Percentiles rank a stretch among this genome's conserved stretches.
These are phyloP conservation scores for Tephrocybe sp. DNA, from an alignment of 768 basidiomycete species.

Conservation along the genomic window DNA sequence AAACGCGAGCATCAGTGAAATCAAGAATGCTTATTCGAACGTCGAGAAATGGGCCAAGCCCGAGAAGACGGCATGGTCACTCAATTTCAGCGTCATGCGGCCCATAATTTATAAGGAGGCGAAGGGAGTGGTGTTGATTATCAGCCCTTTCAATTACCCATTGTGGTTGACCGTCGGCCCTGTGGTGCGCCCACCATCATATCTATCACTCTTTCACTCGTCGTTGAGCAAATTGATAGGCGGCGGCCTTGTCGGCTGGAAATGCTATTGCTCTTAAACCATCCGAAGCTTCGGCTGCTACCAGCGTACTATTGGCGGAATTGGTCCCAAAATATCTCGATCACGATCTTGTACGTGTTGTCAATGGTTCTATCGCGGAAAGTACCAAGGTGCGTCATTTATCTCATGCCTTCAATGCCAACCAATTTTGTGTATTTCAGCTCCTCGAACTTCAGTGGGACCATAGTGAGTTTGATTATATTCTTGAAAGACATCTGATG, in stretches of 20 bases:
- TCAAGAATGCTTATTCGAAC: slow-evolving; percentile 52
- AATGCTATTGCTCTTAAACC: slow-evolving; percentile 74
- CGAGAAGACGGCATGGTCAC: slow-evolving; percentile 51
- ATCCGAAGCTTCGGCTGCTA: slow-evolving; percentile 64
- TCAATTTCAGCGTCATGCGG: slow-evolving; percentile 58
- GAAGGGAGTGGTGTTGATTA: slow-evolving; percentile 72
- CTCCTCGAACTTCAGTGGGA: slow-evolving; percentile 73
- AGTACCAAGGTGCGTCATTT: slow-evolving; percentile 47
- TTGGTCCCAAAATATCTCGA: slow-evolving; percentile 80
- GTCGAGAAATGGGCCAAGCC: slow-evolving; percentile 78
- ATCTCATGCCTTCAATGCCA: neutral
- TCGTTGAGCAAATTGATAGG: slow-evolving; percentile 23
- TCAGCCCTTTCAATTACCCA: slow-evolving; percentile 78
- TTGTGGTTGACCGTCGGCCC: slow-evolving; percentile 58
- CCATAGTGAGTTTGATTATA: slow-evolving; percentile 36
- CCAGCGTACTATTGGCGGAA: slow-evolving; percentile 59
- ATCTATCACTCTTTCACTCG: neutral
- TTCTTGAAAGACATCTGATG: neutral
- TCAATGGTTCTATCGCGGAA: slow-evolving; percentile 68
- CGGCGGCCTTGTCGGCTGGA: slow-evolving; percentile 79
- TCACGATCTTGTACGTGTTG: slow-evolving; percentile 56
- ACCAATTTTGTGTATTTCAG: slow-evolving; percentile 31
- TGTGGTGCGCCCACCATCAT: slow-evolving; percentile 39
- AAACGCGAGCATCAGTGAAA: slow-evolving; percentile 48
- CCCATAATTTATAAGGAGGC: slow-evolving; percentile 73